Base-by-base conservation (phyloP, 225 moss, liverwort and hornwort species). In the Straminergon stramineum region DNA sequence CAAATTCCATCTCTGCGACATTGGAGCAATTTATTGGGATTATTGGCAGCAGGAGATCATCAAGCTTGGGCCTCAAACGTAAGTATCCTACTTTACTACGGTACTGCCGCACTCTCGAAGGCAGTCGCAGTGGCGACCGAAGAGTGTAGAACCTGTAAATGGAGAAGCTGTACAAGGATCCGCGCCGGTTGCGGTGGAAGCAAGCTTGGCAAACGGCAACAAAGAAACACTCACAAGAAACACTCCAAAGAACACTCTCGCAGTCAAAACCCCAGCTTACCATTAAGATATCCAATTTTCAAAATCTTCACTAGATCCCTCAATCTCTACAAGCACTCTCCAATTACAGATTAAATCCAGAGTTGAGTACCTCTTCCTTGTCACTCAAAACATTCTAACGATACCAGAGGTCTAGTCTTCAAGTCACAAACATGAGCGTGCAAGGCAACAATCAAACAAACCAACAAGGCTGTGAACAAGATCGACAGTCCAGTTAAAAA, bases 201-300 rank as follows among this genome's bases (percentile, higher is more conserved):
- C 19, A 35, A 88, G 85, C 81, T 88, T 68, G 81, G 82, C 91
- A 91, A 52, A 86, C 89, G 88, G 88, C 88, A 88, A 28, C 48
- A 48, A 48, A 48, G 48, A 48, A 48, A 48, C 48, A 48, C 48
- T 48, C 48, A 48, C 48, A 48, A 48, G 48, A 48, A 48, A 48
- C 48, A 48, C 48, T 48, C 48, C 48, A 48, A 48, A 48, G 48
- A 48, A 48, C 48, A 48, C 48, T 48, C 48, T 9, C 17, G 57
- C 71, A 26, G 56, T 74, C 68, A 58, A 56, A 85, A 88, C 82
- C 89, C 91, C 91, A 89, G 81, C 66, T 77, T 79, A 71, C 74
- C 74, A 73, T 63, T 7, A 65, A 71, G 52, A 60, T 20, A 85
- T 48, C 81, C 84, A 41, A 81, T 43, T 69, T 37, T 61, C 81